phyloP scores from a whole-genome alignment of 306 rosid species.

The Neltuma alba region DNA sequence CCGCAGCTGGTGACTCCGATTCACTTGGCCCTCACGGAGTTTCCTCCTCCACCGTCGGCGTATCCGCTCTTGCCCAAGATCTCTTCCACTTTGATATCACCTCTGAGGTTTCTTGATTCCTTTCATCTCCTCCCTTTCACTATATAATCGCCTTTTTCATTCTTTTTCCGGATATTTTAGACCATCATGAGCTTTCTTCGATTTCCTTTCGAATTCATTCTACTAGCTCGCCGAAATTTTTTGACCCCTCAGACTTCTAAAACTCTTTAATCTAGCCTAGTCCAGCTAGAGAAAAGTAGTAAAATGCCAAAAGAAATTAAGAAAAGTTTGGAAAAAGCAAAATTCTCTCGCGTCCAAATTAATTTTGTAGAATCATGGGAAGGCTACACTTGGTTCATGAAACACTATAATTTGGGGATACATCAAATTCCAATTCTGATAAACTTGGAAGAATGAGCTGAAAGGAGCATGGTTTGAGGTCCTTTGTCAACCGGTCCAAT shows the following conservation, averaged over 20 bases:
- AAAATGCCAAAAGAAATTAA: neutral
- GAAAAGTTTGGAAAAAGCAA: neutral
- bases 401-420: neutral
- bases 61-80: slow-evolving; percentile 54
- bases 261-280: neutral
- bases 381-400: neutral
- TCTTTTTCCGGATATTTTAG: neutral
- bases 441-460: neutral
- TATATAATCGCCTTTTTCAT: neutral
- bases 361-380: neutral
- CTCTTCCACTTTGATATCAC: slow-evolving; percentile 76
- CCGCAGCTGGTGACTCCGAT: slow-evolving; percentile 50
- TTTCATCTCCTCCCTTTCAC: neutral
- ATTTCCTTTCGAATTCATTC: neutral
- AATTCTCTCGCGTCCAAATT: neutral
- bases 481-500: neutral
- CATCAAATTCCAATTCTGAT: neutral
- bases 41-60: slow-evolving; percentile 61
- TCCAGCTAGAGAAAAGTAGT: neutral
- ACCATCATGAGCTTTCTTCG: neutral
- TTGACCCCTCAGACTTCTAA: neutral
- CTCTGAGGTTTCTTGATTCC: slow-evolving; percentile 58
- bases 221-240: neutral
- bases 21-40: slow-evolving; percentile 57
- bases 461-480: neutral